These are phyloP conservation scores for Fraxinus albicans DNA, from an alignment of 305 asterid species.

Conservation along the genomic window DNA sequence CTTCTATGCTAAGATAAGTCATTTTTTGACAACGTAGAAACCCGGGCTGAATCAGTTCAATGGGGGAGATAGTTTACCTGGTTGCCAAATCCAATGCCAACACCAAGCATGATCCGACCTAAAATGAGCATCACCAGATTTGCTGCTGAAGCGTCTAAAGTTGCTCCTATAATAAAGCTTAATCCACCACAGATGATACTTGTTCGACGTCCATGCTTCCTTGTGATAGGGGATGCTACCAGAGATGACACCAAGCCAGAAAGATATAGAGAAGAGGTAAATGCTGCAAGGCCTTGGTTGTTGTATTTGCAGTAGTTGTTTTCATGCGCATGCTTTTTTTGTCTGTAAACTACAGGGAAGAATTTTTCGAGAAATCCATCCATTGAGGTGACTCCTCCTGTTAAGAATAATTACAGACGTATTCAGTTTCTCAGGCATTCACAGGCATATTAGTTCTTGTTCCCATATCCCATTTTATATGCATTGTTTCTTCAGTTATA, in stretches of 20 bases:
- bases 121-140: slow-evolving; percentile 73
- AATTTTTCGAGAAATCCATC: slow-evolving; percentile 70
- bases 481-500: neutral
- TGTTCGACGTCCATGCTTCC: slow-evolving; percentile 69
- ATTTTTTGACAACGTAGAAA: neutral
- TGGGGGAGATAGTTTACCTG: slow-evolving; percentile 43
- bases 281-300: slow-evolving; percentile 74
- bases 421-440: neutral
- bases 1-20: neutral
- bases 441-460: neutral
- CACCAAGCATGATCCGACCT: slow-evolving; percentile 87
- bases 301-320: slow-evolving; percentile 90
- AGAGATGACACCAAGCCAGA: slow-evolving; percentile 85
- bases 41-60: neutral
- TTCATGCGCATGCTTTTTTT: slow-evolving; percentile 63
- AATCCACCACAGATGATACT: slow-evolving; percentile 87
- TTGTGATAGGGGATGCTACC: slow-evolving; percentile 71
- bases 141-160: slow-evolving; percentile 61
- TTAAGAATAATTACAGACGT: neutral
- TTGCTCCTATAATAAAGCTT: slow-evolving; percentile 73
- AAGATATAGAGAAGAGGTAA: slow-evolving; percentile 83
- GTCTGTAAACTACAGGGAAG: slow-evolving; percentile 64
- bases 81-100: slow-evolving; percentile 97
- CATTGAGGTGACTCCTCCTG: slow-evolving; percentile 98
- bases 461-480: neutral